A percentile compares a stretch with the other conserved stretches of the same genome.
These are phyloP conservation scores for Solanum pimpinellifolium DNA, from an alignment of 257 asterid species.

Conservation along the genomic window DNA sequence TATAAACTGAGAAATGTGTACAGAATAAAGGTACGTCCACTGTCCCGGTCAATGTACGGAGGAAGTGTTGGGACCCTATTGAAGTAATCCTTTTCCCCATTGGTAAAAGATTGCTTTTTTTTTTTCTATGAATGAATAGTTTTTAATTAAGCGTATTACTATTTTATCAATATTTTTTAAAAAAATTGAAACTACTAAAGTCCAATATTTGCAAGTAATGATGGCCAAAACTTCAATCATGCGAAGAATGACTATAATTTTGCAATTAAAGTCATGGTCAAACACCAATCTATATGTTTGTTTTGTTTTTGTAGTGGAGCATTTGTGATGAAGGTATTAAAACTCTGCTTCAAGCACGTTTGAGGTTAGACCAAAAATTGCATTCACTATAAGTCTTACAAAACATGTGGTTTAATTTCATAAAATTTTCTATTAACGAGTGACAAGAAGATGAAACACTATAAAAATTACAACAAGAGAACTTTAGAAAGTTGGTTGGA, in stretches of 20 bases:
- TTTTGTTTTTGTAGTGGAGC: not conserved
- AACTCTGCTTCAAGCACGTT: not conserved
- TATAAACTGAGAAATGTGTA: conserved; percentile 25
- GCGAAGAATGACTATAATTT: not conserved
- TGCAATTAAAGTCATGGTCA: not conserved
- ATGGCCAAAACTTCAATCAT: not conserved
- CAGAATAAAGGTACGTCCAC: conserved; percentile 31
- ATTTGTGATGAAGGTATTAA: not conserved
- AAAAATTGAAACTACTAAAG: not conserved
- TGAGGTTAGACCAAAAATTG: not conserved
- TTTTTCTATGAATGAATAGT: not conserved
- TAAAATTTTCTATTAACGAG: not conserved
- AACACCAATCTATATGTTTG: not conserved
- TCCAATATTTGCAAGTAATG: not conserved
- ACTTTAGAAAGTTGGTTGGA: not conserved
- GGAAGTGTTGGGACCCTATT: not conserved
- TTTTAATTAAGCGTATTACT: no score
- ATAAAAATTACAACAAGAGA: not conserved
- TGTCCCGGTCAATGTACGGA: conserved; percentile 54
- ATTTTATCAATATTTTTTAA: not conserved
- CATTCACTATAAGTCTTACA: not conserved
- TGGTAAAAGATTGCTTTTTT: not conserved
- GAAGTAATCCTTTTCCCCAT: not conserved
- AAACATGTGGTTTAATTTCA: not conserved
- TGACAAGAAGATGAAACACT: not conserved